Percentiles rank a stretch among this genome's conserved stretches.
Conservation (phyloP, 129 eudicot species). For the Lactuca saligna region DNA sequence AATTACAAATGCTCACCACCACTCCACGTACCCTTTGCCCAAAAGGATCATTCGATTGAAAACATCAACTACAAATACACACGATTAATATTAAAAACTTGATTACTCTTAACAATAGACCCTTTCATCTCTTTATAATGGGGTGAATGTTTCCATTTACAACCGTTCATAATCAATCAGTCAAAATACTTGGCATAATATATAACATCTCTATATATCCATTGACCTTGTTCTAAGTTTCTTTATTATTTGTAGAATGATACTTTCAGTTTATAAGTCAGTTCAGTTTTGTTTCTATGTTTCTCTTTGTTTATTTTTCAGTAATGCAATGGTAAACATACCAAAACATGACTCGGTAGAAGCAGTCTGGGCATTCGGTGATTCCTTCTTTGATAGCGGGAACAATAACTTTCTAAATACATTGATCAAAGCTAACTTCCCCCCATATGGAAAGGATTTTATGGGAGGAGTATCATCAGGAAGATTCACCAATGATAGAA, state of each 20-base stretch:
- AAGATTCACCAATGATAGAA: slow-evolving; percentile 57
- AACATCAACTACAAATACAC: no score
- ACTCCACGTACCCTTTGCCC: no score
- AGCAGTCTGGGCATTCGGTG: slow-evolving; percentile 49
- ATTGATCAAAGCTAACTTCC: slow-evolving; percentile 40
- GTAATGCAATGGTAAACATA: slow-evolving; percentile 19
- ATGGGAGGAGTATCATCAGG: slow-evolving; percentile 55
- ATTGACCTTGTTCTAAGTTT: background rate
- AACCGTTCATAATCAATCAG: background rate
- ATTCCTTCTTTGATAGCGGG: slow-evolving; percentile 59
- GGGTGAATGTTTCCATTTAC: background rate
- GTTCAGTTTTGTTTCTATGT: background rate
- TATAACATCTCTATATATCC: background rate
- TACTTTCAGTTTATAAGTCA: background rate
- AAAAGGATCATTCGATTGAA: no score
- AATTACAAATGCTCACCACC: no score
- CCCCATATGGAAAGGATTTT: slow-evolving; percentile 62
- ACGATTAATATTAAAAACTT: background rate
- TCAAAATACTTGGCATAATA: background rate
- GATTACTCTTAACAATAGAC: background rate
- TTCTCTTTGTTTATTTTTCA: background rate
- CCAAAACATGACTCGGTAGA: slow-evolving; percentile 36
- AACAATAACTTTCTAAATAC: slow-evolving; percentile 46
- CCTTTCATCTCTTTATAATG: background rate
- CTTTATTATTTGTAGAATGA: background rate